Evolutionary conservation across 2,329 filamentous ascomycete genomes (phyloP).

Genomic region (Fusarium nisikadoi): DNA sequence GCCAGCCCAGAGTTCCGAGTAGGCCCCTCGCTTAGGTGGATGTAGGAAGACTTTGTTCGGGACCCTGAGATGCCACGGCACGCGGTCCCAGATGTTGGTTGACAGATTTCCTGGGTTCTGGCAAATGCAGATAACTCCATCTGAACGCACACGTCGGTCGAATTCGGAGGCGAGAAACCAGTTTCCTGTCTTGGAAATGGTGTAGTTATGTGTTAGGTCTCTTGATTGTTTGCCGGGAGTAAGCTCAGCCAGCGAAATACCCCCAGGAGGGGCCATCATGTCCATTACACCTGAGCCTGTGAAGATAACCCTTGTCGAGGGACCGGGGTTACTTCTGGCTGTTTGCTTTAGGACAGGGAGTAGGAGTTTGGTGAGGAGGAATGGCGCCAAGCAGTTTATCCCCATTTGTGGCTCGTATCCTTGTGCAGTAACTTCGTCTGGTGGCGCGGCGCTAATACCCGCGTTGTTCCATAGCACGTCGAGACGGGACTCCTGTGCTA

Average conservation of each 20-base stretch:
- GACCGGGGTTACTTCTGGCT: not conserved
- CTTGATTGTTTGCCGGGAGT: constrained; percentile 17
- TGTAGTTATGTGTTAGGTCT: constrained; percentile 45
- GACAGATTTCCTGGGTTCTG: constrained; percentile 51
- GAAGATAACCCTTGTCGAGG: constrained; percentile 46
- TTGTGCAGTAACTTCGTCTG: constrained; percentile 30
- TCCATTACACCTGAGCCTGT: constrained; percentile 43
- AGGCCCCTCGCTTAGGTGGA: constrained; percentile 50
- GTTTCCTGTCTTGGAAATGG: constrained; percentile 50
- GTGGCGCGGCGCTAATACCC: not conserved
- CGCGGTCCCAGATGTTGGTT: constrained; percentile 37
- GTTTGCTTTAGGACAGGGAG: constrained; percentile 46
- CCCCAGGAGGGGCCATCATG: constrained; percentile 33
- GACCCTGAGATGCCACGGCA: constrained; percentile 10
- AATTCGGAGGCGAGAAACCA: constrained; percentile 49
- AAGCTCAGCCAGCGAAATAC: constrained; percentile 43
- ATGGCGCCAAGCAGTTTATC: constrained; percentile 48
- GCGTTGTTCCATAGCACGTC: constrained; percentile 58
- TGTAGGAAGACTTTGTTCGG: constrained; percentile 43
- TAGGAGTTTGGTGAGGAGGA: constrained; percentile 49
- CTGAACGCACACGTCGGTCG: constrained; percentile 35
- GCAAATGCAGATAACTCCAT: constrained; percentile 44
- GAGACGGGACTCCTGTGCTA: constrained; percentile 50
- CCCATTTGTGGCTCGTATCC: constrained; percentile 49
- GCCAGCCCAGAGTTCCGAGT: constrained; percentile 55